phyloP scores from a whole-genome alignment of 1,284 basidiomycete genomes.

The Somion occarium region DNA sequence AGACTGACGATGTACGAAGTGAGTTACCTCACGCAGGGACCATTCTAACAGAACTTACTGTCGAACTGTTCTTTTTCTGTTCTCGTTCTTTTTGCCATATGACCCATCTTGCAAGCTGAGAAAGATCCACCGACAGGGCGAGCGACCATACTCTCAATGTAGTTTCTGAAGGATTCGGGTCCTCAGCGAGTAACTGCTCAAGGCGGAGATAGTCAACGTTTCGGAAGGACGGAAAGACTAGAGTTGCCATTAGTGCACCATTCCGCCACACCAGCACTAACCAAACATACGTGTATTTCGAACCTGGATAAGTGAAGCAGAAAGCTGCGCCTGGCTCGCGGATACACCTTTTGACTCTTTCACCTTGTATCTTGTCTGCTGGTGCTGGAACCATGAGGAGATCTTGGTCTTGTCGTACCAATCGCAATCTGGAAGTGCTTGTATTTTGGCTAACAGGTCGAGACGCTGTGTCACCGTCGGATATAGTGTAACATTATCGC shows the following conservation, averaged over 20 bases:
- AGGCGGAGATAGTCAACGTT: not conserved
- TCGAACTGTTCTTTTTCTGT: not conserved
- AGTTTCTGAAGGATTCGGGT: not conserved
- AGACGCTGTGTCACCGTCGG: not conserved
- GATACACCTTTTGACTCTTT: not conserved
- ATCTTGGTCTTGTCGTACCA: not conserved
- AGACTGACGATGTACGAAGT: not conserved
- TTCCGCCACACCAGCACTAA: not conserved
- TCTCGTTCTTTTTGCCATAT: not conserved
- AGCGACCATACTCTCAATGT: not conserved
- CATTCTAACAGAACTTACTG: not conserved
- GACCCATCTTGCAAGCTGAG: conserved; percentile 1
- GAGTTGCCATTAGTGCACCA: not conserved
- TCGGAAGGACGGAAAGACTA: conserved; percentile 7
- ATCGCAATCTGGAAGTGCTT: not conserved
- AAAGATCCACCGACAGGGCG: not conserved
- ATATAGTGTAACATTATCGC: conserved; percentile 1
- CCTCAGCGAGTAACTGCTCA: not conserved
- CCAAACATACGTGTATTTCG: not conserved
- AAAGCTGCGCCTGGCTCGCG: too few species aligned
- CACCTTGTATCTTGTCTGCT: not conserved
- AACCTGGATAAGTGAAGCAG: not conserved
- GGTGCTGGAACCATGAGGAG: not conserved
- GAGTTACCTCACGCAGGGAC: not conserved
- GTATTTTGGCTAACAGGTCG: not conserved